Evolutionary conservation across 179 eudicot genomes (phyloP).

Genomic region (Beta corolliflora): DNA sequence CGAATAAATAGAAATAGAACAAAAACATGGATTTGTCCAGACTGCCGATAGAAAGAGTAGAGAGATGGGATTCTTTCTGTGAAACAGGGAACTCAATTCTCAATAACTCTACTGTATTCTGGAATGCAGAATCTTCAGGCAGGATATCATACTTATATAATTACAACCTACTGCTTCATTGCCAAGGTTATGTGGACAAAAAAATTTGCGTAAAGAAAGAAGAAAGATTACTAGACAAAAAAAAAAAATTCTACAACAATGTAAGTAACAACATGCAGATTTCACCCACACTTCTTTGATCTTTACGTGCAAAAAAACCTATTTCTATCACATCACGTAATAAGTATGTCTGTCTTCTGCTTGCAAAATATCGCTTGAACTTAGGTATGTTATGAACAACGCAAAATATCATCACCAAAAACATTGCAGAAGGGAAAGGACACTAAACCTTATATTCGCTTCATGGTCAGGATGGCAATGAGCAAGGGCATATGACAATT

Average conservation of each 20-base stretch:
- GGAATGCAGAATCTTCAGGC: not conserved
- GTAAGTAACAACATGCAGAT: not conserved
- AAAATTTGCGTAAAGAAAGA: not conserved
- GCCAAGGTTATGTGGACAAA: not conserved
- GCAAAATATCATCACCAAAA: not conserved
- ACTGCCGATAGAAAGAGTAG: not conserved
- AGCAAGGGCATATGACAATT: slow-evolving; percentile 83
- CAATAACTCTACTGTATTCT: not conserved
- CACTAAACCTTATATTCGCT: slow-evolving; percentile 77
- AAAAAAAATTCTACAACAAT: not conserved
- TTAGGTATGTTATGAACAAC: not conserved
- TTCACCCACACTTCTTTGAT: not conserved
- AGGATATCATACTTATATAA: not conserved
- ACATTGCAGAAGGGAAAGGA: not conserved
- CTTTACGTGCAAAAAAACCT: not conserved
- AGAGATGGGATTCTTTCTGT: not conserved
- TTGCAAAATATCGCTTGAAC: not conserved
- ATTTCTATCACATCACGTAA: not conserved
- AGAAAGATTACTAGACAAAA: not conserved
- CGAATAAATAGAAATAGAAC: not conserved
- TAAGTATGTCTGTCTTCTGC: not conserved
- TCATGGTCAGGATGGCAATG: slow-evolving; percentile 72
- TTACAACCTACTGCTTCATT: not conserved
- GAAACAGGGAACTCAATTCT: not conserved
- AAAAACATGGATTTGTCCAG: too few species aligned